Evolutionary conservation across 345 rosid genomes (phyloP).

Genomic region (Aegle marmelos): DNA sequence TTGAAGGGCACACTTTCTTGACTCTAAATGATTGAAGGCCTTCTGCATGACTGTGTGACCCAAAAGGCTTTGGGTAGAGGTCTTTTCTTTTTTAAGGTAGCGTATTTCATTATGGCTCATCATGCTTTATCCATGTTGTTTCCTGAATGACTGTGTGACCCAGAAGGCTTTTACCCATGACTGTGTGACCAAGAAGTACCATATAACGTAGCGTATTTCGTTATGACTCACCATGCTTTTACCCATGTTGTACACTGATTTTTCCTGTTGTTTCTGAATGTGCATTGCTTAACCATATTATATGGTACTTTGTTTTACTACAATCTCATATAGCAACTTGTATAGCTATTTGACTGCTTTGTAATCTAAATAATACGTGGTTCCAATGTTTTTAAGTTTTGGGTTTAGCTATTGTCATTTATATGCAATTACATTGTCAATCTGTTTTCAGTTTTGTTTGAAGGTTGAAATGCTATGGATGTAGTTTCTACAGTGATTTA

Average conservation of each 20-base stretch:
- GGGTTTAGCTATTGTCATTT: background rate
- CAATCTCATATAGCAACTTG: background rate
- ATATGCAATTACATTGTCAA: background rate
- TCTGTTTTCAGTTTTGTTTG: background rate
- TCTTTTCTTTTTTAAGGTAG: background rate
- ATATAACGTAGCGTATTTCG: background rate
- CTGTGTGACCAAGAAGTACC: no score
- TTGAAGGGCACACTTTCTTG: background rate
- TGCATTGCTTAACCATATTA: background rate
- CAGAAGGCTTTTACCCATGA: no score
- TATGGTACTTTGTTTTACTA: background rate
- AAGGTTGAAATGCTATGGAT: background rate
- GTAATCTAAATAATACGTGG: background rate
- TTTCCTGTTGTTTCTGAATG: background rate
- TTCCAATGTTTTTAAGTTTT: background rate
- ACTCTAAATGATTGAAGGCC: background rate
- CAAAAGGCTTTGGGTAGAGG: background rate
- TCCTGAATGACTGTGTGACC: no score
- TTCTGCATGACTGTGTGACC: background rate
- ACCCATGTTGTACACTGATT: no score
- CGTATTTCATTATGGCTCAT: background rate
- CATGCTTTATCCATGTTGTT: no score
- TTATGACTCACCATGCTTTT: background rate
- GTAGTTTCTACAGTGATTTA: background rate
- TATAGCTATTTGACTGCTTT: background rate